phyloP scores from a whole-genome alignment of 768 basidiomycete species.

The Lactarius pseudohatsudake region DNA sequence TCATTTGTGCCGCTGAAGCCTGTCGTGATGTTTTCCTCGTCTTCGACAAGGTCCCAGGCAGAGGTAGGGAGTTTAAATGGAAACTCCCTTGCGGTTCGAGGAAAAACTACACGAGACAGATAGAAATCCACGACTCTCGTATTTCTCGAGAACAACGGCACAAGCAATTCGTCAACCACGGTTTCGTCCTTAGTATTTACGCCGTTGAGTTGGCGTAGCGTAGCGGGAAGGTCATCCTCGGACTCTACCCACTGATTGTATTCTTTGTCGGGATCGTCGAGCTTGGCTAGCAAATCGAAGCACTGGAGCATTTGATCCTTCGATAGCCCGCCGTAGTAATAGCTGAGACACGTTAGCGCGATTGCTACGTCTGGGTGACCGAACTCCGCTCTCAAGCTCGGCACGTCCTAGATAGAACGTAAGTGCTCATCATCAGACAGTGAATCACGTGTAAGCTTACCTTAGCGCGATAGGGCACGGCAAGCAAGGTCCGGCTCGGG shows the following conservation, averaged over 20 bases:
- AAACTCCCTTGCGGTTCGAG: conserved; percentile 50
- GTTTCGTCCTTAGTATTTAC: conserved; percentile 45
- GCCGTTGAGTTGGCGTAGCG: conserved; percentile 38
- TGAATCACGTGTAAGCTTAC: background rate
- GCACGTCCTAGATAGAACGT: conserved; percentile 40
- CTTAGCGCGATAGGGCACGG: conserved; percentile 54
- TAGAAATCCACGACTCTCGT: conserved; percentile 47
- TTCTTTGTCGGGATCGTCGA: conserved; percentile 43
- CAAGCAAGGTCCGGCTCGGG: conserved; percentile 43
- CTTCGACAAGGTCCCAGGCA: conserved; percentile 53
- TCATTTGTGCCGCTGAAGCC: conserved; percentile 62
- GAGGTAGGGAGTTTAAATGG: conserved; percentile 48
- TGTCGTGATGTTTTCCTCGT: conserved; percentile 40
- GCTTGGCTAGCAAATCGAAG: conserved; percentile 41
- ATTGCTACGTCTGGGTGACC: conserved; percentile 53
- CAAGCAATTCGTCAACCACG: conserved; percentile 34
- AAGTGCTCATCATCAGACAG: background rate
- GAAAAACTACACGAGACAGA: conserved; percentile 48
- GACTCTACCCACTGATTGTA: conserved; percentile 44
- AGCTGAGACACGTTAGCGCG: conserved; percentile 46
- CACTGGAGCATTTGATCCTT: conserved; percentile 39
- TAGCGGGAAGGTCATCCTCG: conserved; percentile 32
- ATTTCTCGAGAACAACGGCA: conserved; percentile 41
- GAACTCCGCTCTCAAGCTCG: conserved; percentile 48
- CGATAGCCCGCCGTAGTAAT: conserved; percentile 49